phyloP scores from a whole-genome alignment of 805 yeast species.

The Candida koratica region DNA sequence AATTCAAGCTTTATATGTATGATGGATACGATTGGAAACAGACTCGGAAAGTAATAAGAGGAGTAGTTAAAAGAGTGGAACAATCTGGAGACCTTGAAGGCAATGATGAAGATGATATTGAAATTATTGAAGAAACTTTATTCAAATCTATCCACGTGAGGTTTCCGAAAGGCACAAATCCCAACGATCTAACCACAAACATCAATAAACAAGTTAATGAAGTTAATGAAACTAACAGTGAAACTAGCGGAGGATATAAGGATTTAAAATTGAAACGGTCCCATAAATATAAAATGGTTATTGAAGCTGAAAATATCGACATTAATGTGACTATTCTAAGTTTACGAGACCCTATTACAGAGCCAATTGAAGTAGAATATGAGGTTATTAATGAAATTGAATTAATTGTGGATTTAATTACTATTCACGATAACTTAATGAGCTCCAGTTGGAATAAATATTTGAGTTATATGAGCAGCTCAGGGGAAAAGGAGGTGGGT shows the following conservation, averaged over 20 bases:
- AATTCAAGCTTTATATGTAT: conserved; percentile 47
- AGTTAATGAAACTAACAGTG: conserved; percentile 24
- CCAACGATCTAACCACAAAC: conserved; percentile 43
- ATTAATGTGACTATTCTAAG: conserved; percentile 44
- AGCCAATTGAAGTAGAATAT: conserved; percentile 27
- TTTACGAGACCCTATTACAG: conserved; percentile 45
- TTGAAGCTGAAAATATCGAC: conserved; percentile 54
- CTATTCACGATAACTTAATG: conserved; percentile 49
- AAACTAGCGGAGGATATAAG: conserved; percentile 21
- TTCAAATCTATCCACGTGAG: conserved; percentile 80
- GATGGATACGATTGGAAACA: conserved; percentile 94
- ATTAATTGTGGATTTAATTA: conserved; percentile 23
- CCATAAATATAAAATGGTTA: conserved; percentile 49
- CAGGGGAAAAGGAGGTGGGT: conserved; percentile 68
- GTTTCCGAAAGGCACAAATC: conserved; percentile 45
- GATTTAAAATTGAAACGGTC: conserved; percentile 66
- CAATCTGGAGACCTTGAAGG: conserved; percentile 8
- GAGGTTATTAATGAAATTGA: conserved; percentile 49
- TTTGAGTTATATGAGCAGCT: conserved; percentile 61
- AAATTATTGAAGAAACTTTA: conserved; percentile 55
- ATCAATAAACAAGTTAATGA: conserved; percentile 46
- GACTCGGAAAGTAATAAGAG: conserved; percentile 62
- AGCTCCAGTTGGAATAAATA: conserved; percentile 91
- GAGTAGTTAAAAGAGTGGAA: conserved; percentile 64
- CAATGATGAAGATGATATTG: conserved; percentile 13